Conservation (phyloP, 83 land plant species). For the Diphasiastrum complanatum region DNA sequence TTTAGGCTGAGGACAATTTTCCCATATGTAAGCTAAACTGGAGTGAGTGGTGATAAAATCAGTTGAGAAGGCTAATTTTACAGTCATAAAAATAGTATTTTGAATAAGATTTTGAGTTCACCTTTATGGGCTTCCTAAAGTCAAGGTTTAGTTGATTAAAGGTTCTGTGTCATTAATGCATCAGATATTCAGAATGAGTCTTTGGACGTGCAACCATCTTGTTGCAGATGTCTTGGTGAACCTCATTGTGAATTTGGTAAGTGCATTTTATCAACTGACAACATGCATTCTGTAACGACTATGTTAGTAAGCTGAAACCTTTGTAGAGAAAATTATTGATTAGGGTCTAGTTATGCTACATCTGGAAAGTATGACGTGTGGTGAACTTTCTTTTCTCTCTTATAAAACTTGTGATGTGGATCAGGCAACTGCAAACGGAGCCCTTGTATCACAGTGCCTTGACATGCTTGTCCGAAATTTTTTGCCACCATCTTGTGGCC, state of each 20-base stretch:
- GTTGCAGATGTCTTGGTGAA: conserved; percentile 55
- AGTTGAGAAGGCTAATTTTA: no score
- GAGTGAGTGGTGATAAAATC: no score
- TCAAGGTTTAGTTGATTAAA: neutral
- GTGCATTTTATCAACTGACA: no score
- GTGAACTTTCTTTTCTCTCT: neutral
- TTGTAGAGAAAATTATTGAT: neutral
- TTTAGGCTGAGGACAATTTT: no score
- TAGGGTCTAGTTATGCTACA: neutral
- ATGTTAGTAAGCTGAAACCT: neutral
- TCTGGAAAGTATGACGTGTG: neutral
- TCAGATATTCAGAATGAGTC: conserved; percentile 54
- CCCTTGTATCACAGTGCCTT: conserved; percentile 52
- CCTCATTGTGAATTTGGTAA: conserved; percentile 56
- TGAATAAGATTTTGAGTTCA: neutral
- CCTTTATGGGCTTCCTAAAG: neutral
- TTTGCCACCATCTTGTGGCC: conserved; percentile 49
- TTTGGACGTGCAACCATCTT: conserved; percentile 56
- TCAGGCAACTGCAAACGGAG: conserved; percentile 72
- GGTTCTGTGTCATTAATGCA: neutral
- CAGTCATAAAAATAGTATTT: neutral
- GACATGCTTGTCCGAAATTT: conserved; percentile 76
- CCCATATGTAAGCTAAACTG: no score
- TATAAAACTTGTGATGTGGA: no score
- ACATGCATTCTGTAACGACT: no score